phyloP scores from a whole-genome alignment of 2,329 filamentous ascomycete species.

The Epichloe sibirici region DNA sequence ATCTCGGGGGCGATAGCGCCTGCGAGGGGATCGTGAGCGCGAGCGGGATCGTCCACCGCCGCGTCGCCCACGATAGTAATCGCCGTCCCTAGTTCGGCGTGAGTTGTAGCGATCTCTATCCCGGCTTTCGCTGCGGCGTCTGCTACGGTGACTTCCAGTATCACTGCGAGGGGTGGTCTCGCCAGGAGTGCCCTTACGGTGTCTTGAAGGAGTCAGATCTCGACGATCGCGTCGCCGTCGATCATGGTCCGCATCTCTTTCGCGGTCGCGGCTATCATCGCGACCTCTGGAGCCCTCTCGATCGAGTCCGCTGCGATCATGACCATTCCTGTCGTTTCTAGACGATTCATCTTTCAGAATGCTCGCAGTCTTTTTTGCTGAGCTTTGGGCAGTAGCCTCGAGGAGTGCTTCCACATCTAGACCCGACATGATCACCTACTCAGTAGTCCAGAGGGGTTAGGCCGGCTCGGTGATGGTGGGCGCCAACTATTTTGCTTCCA shows the following conservation, averaged over 20 bases:
- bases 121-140: constrained; percentile 66
- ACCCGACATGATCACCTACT: constrained; percentile 30
- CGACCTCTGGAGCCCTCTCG: constrained; percentile 44
- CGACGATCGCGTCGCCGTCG: constrained; percentile 37
- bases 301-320: constrained; percentile 33
- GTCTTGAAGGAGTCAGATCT: constrained; percentile 41
- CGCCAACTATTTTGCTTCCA: background rate
- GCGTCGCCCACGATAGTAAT: constrained; percentile 47
- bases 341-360: constrained; percentile 41
- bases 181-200: constrained; percentile 37
- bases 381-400: constrained; percentile 64
- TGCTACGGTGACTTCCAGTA: constrained; percentile 68
- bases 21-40: constrained; percentile 59
- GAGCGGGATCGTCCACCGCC: constrained; percentile 44
- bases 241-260: constrained; percentile 43
- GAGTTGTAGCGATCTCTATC: constrained; percentile 63
- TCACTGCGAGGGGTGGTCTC: constrained; percentile 62
- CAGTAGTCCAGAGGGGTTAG: background rate
- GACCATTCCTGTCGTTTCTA: constrained; percentile 17
- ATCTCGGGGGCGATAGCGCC: constrained; percentile 43
- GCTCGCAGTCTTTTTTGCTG: constrained; percentile 35
- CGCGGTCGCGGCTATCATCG: constrained; percentile 43
- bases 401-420: constrained; percentile 81
- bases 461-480: background rate
- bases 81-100: constrained; percentile 61